Conservation (phyloP, 2,329 filamentous ascomycete species). For the Xylariales sp. region DNA sequence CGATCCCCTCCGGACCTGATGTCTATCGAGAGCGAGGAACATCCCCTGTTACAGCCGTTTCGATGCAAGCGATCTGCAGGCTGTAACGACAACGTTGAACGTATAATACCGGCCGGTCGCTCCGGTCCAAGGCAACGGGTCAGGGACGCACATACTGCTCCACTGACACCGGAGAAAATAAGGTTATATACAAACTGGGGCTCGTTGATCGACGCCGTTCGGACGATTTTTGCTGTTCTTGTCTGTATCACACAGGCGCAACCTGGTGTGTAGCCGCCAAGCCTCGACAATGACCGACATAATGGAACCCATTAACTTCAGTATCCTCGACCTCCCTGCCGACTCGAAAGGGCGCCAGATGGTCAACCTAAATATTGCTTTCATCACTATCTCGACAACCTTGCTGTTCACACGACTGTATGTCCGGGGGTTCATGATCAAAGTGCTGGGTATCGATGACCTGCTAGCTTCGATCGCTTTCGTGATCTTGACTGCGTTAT, state of each 20-base stretch:
- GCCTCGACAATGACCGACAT: too few relatives aligned
- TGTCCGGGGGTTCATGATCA: conserved; percentile 5
- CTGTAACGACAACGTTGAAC: background rate
- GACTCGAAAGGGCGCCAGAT: background rate
- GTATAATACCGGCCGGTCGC: too few relatives aligned
- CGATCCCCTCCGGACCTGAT: too few relatives aligned
- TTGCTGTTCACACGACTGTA: conserved; percentile 2
- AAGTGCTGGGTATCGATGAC: conserved; percentile 3
- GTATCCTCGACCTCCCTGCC: conserved; percentile 1
- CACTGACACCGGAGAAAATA: too few relatives aligned
- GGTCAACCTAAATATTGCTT: conserved; percentile 2
- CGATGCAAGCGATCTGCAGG: background rate
- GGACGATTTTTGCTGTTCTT: too few relatives aligned
- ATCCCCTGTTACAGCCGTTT: too few relatives aligned
- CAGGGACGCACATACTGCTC: background rate
- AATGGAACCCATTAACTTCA: background rate
- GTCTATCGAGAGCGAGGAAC: too few relatives aligned
- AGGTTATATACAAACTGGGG: too few relatives aligned
- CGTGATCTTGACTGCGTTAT: conserved; percentile 2
- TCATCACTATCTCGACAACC: conserved; percentile 4
- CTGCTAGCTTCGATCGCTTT: conserved; percentile 3
- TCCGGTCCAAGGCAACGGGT: background rate
- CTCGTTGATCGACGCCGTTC: too few relatives aligned
- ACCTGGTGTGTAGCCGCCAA: too few relatives aligned
- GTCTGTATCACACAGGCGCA: too few relatives aligned